phyloP scores from a whole-genome alignment of 495 filamentous ascomycete species.

The Hypoxylon lenormandii region DNA sequence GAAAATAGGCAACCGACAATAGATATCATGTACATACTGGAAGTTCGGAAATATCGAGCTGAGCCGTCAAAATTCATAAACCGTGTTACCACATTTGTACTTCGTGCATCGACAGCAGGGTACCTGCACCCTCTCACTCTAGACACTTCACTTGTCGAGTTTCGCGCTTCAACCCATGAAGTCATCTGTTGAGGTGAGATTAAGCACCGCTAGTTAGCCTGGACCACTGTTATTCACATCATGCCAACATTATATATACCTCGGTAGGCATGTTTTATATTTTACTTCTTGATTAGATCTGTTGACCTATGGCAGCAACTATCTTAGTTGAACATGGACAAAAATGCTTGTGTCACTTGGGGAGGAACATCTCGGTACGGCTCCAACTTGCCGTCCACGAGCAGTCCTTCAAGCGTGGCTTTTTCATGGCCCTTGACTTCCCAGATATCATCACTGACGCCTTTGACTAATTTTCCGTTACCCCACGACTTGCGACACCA shows the following conservation, averaged over 20 bases:
- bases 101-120: no score
- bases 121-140: no score
- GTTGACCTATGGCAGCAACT: background rate
- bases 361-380: constrained; percentile 37
- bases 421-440: constrained; percentile 45
- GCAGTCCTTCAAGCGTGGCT: constrained; percentile 30
- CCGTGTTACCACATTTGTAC: no score
- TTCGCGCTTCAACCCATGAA: no score
- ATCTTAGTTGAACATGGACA: constrained; percentile 33
- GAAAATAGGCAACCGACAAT: constrained; percentile 41
- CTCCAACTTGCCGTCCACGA: constrained; percentile 36
- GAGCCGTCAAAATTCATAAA: background rate
- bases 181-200: no score
- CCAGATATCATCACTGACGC: constrained; percentile 41
- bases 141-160: no score
- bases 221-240: no score
- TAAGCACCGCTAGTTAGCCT: no score
- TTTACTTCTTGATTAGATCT: no score
- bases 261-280: no score
- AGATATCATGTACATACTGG: constrained; percentile 33
- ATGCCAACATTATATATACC: no score
- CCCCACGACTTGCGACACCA: constrained; percentile 44
- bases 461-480: constrained; percentile 18
- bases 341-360: constrained; percentile 21
- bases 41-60: constrained; percentile 3